Evolutionary conservation across 1,284 basidiomycete genomes (phyloP), one percentile per base, ranked within the genome.

Genomic region (Rhodotorula mucilaginosa): DNA sequence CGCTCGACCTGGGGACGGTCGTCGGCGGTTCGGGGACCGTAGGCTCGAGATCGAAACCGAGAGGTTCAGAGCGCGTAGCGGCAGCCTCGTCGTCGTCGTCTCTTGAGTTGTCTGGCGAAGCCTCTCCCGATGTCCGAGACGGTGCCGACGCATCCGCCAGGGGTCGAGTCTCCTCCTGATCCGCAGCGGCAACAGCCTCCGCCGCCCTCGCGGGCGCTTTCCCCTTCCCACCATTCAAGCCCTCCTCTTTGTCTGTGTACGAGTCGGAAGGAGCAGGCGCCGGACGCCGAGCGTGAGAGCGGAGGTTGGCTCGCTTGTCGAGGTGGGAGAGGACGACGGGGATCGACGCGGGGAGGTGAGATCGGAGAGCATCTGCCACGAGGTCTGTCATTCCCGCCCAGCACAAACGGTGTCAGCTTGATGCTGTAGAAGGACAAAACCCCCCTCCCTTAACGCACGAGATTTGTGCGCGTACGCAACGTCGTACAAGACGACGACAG

Each of bases 381-480:
- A 63, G 61, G n/a, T 47, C 54, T 31, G 61, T 48, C 1, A 34
- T 4, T 3, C 18, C 18, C 83, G 67, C 73, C 90, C 8, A 12
- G 13, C n/a, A 4, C 13, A 16, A 16, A 15, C 5, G 16, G 12
- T 3, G 59, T 29, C 46, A 48, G n/a, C 18, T 19, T 2, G 29
- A 10, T 2, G 19, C 2, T 7, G 3, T 10, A 31, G 29, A 21
- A 5, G 10, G 31, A 15, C 16, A 46, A 46, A 15, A 7, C 16
- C 10, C 54, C 16, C 10, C 54, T 15, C 12, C 2, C 29, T 90
- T 86, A 39, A 54, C 62, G 39, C 26, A 64, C 63, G 63, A 75
- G 87, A 84, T 65, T 82, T 79, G 82, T 93, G 87, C n/a, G 89
- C 85, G 79, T 91, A 95, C 0, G 84, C 87, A 0, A 97, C 92